Evolutionary conservation across 177 flowering plant species (phyloP), one percentile per base, ranked within the genome.

Genomic region (Vitis hybrid): DNA sequence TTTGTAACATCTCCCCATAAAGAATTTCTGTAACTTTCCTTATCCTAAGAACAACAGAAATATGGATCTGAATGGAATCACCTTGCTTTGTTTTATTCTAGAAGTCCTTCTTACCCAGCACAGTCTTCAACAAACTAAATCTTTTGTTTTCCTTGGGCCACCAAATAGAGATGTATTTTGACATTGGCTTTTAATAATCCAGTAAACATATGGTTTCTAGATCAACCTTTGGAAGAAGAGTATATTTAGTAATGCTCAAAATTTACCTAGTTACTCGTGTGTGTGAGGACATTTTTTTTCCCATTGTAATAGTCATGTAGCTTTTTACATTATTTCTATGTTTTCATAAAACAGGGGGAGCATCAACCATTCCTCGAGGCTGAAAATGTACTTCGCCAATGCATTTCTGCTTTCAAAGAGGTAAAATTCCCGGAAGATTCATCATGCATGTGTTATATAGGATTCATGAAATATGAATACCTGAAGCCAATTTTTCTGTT

Each of bases 351-450:
- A 64, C 80, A 87, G 91, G 81, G 35, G 32, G 73, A 68, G 14
- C 52, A 54, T 51, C 24, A 35, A 66, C 60, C 24, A 61, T 50
- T 54, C n/a, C n/a, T n/a, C 54, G 89, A 80, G 56, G 90, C 89
- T 78, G 85, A 87, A 65, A 73, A 73, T 71, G 84, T 85, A 54
- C 78, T 88, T 74, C 60, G 40, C 13, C 73, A 79, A 67, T 91
- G 92, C 75, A 77, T 90, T 59, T 73, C 86, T 72, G 67, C 89
- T 60, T 83, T 76, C 75, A 88, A 87, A 74, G 85, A 88, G 93
- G 90, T 87, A 79, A 0, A 4, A 11, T 49, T 48, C 49, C 54
- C 49, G 52, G 49, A 48, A 48, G 9, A 12, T n/a, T n/a, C 27
- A n/a, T 57, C 24, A 57, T 18, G 46, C 30, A 27, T 27, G 30